phyloP scores from a whole-genome alignment of 1,284 basidiomycete species.

The Tilletia setariae region DNA sequence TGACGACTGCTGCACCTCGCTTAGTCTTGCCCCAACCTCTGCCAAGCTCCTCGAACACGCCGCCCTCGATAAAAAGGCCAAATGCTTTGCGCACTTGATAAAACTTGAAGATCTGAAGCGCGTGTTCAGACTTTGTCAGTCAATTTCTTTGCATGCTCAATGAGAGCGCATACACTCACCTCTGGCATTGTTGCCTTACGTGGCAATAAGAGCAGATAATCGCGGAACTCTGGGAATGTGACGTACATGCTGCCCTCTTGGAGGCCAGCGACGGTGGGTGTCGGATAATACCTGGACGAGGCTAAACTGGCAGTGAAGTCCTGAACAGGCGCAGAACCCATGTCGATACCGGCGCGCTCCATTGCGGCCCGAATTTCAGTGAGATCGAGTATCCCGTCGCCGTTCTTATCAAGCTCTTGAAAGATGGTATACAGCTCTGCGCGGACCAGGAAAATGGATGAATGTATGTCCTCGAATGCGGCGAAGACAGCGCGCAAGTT shows the following conservation, averaged over 20 bases:
- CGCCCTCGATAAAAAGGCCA: constrained; percentile 50
- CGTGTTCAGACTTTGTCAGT: neutral
- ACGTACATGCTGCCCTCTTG: constrained; percentile 32
- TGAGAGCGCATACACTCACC: constrained; percentile 20
- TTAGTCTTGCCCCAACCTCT: constrained; percentile 47
- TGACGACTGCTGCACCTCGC: constrained; percentile 47
- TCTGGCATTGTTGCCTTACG: constrained; percentile 47
- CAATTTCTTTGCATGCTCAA: neutral
- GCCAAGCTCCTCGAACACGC: constrained; percentile 52
- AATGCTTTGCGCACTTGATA: constrained; percentile 53
- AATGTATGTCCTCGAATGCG: neutral
- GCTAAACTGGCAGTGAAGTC: constrained; percentile 52
- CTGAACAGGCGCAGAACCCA: constrained; percentile 37
- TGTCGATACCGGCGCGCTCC: constrained; percentile 45
- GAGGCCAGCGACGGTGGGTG: neutral
- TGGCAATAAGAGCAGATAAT: constrained; percentile 50
- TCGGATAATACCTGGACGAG: constrained; percentile 17
- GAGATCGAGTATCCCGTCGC: constrained; percentile 46
- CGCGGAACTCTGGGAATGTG: constrained; percentile 52
- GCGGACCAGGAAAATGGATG: neutral
- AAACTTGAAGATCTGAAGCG: constrained; percentile 45
- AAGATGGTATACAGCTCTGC: constrained; percentile 50
- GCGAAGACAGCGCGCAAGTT: too few species aligned
- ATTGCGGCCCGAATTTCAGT: constrained; percentile 44
- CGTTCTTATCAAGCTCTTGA: constrained; percentile 48